Evolutionary conservation across 805 yeast genomes (phyloP), one percentile per base, ranked within the genome.

Genomic region (Pichia thaimueangensis): DNA sequence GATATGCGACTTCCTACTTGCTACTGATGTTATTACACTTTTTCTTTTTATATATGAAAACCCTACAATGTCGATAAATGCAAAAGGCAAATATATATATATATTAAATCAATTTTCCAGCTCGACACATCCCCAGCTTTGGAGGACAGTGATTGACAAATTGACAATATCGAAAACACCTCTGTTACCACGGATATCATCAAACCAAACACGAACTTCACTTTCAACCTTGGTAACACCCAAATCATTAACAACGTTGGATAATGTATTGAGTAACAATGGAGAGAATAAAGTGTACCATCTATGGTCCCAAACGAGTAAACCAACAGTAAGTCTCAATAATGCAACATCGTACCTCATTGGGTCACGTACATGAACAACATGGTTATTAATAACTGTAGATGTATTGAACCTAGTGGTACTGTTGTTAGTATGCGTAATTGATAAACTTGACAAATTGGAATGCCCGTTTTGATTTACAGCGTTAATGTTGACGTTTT

Each of bases 241-340:
- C 53, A 85, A 87, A 54, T 81, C 82, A 31, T 76, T 77, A 20
- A 86, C 79, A 42, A 87, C 67, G 41, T 71, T 74, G 17, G 75
- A 65, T 45, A 88, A 63, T 0, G 78, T 65, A n/a, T 65, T 58
- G n/a, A 80, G 57, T 37, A 87, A 67, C 37, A 68, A 68, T 17
- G 94, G 85, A 8, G 94, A 80, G 57, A 88, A 91, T 51, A 91
- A 96, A 49, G 81, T 76, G 65, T 91, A 94, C 98, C 98, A 93
- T 57, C 98, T 77, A 62, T 89, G 97, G 58, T 87, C 84, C 97
- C 97, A 94, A n/a, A 93, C 95, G n/a, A 82, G 67, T 41, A 93
- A 67, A 54, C 83, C 84, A 28, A 89, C 86, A 43, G 80, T 64
- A 19, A 82, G 66, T 44, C 82, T 87, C 45, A 89, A 68, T 11